Conservation (phyloP, 2,329 filamentous ascomycete species). For the Chaetomium globosum region DNA sequence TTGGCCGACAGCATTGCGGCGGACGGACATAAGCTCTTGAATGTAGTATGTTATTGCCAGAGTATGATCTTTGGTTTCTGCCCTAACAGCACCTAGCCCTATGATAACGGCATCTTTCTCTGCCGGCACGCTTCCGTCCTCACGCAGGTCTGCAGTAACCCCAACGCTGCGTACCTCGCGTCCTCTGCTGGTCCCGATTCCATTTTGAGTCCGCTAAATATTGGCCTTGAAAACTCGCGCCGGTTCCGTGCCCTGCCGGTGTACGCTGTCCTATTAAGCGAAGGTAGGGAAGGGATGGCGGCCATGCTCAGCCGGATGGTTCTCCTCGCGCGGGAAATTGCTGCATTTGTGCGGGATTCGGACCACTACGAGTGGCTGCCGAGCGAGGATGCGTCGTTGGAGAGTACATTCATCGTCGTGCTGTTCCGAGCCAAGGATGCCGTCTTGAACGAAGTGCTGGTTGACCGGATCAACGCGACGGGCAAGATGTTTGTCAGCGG, state of each 20-base stretch:
- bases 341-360: conserved; percentile 63
- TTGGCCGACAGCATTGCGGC: conserved; percentile 84
- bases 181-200: conserved; percentile 41
- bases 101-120: conserved; percentile 90
- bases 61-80: conserved; percentile 9
- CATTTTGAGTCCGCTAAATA: conserved; percentile 81
- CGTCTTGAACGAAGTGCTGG: conserved; percentile 65
- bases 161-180: conserved; percentile 79
- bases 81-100: conserved; percentile 57
- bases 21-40: conserved; percentile 89
- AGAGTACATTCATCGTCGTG: conserved; percentile 67
- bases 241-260: conserved; percentile 89
- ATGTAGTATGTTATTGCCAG: conserved; percentile 62
- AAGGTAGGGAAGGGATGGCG: conserved; percentile 70
- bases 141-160: conserved; percentile 73
- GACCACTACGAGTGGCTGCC: conserved; percentile 70
- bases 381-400: conserved; percentile 43
- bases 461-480: conserved; percentile 70
- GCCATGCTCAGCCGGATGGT: conserved; percentile 74
- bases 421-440: conserved; percentile 74
- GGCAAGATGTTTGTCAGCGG: conserved; percentile 80
- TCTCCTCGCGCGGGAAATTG: conserved; percentile 67
- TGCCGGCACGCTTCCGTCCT: conserved; percentile 64
- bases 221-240: conserved; percentile 87
- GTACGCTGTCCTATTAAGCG: conserved; percentile 75